phyloP scores from a whole-genome alignment of 1,139 yeast genomes.

The Diutina neorugosa region DNA sequence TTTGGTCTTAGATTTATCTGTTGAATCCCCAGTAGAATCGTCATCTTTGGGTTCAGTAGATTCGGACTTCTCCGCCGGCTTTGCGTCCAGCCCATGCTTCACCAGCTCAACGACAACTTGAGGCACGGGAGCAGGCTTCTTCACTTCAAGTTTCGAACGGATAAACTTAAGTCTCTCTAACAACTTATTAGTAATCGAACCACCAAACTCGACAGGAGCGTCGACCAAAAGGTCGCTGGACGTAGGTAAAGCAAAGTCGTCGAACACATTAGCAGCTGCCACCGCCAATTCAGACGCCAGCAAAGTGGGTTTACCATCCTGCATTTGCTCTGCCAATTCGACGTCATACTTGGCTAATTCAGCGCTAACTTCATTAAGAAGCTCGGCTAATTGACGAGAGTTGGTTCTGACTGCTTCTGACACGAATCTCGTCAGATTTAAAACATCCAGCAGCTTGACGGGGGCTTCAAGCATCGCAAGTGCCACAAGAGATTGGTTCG shows the following conservation, averaged over 20 bases:
- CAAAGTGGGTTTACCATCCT: not conserved
- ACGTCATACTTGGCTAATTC: not conserved
- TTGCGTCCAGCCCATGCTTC: not conserved
- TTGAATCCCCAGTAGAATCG: not conserved
- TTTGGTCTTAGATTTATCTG: not conserved
- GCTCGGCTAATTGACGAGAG: constrained; percentile 43
- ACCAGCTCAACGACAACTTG: not conserved
- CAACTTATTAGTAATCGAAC: not conserved
- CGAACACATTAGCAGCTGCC: not conserved
- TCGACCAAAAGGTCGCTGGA: not conserved
- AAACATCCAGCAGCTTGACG: constrained; percentile 42
- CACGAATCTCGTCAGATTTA: constrained; percentile 36
- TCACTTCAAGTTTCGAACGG: not conserved
- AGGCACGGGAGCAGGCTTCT: not conserved
- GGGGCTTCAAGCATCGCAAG: constrained; percentile 47
- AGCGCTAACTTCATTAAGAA: constrained; percentile 12
- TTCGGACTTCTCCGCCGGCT: not conserved
- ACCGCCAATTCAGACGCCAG: not conserved
- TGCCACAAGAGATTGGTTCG: constrained; percentile 64
- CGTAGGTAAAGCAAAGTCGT: not conserved
- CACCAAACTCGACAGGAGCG: not conserved
- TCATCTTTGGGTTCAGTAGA: not conserved
- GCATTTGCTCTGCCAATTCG: not conserved
- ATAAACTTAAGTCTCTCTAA: not conserved
- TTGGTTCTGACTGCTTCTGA: constrained; percentile 47